These are phyloP conservation scores for Cryptococcus jaspeensis DNA, from an alignment of 1,284 basidiomycete genomes.

Conservation along the genomic window DNA sequence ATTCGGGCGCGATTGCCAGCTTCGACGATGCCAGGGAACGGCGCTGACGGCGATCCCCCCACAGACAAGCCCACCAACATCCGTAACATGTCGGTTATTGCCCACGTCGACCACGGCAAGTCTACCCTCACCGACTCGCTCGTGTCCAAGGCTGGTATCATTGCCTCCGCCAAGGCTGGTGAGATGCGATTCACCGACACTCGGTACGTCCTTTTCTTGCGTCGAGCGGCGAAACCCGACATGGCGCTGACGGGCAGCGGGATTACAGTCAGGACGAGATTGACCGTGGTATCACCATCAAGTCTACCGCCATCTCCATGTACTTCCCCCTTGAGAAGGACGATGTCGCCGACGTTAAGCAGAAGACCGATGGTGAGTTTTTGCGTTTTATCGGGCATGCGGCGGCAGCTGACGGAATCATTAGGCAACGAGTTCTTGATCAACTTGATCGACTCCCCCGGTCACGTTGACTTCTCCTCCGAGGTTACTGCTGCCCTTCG, in stretches of 20 bases:
- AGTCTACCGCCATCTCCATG: constrained; percentile 99
- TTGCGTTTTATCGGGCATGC: neutral
- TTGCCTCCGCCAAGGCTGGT: constrained; percentile 91
- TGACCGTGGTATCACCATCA: constrained; percentile 99
- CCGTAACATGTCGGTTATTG: constrained; percentile 65
- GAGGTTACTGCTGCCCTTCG: constrained; percentile 99
- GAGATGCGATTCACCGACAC: constrained; percentile 99
- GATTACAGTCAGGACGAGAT: constrained; percentile 84
- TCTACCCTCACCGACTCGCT: constrained; percentile 99
- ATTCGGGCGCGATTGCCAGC: no score
- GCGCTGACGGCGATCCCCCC: no score
- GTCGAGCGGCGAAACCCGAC: neutral
- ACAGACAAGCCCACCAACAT: no score
- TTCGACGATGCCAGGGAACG: no score
- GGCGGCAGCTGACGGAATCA: neutral
- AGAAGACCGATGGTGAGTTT: constrained; percentile 79
- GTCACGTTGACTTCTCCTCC: constrained; percentile 99
- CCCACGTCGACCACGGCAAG: constrained; percentile 99
- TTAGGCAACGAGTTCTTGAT: constrained; percentile 95
- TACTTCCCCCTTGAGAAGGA: constrained; percentile 97
- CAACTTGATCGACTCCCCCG: constrained; percentile 99
- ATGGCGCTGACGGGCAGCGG: neutral
- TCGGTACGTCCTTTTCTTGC: constrained; percentile 35
- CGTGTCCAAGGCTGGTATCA: constrained; percentile 99
- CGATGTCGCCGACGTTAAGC: constrained; percentile 77